A percentile compares a stretch with the other conserved stretches of the same genome.
Evolutionary conservation across 306 rosid genomes (phyloP).

Genomic region (Cyamopsis tetragonoloba): DNA sequence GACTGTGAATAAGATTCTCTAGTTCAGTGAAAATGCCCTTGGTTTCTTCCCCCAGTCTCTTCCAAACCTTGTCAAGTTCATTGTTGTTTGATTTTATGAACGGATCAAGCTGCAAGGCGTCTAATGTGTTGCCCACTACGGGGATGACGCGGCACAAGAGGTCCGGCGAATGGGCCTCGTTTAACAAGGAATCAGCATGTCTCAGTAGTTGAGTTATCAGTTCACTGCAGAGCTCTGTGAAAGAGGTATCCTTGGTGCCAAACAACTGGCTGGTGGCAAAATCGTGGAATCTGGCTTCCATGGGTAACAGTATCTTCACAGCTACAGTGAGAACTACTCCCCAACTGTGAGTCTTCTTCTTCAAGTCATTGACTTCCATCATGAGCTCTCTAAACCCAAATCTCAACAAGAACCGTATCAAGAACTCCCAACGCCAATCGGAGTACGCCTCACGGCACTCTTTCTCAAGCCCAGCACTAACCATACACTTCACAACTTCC

Average conservation of each 20-base stretch:
- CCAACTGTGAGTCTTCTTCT: constrained; percentile 62
- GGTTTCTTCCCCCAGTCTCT: background rate
- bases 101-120: constrained; percentile 48
- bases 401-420: constrained; percentile 52
- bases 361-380: constrained; percentile 47
- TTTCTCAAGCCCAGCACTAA: constrained; percentile 53
- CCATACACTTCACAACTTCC: constrained; percentile 60
- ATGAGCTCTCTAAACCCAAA: constrained; percentile 43
- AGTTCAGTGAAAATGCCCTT: background rate
- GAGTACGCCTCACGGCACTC: constrained; percentile 56
- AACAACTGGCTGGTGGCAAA: constrained; percentile 50
- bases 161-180: constrained; percentile 45
- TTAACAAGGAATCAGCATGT: constrained; percentile 49
- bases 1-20: constrained; percentile 40
- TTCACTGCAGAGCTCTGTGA: constrained; percentile 66
- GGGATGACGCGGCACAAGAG: constrained; percentile 32
- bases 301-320: constrained; percentile 52
- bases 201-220: constrained; percentile 53
- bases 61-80: background rate
- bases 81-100: background rate
- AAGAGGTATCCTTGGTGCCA: constrained; percentile 48
- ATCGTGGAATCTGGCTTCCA: constrained; percentile 54
- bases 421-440: constrained; percentile 57
- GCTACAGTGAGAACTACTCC: constrained; percentile 44
- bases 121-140: constrained; percentile 45